phyloP scores from a whole-genome alignment of 208 protist genomes.

The Trypanosoma vivax region DNA sequence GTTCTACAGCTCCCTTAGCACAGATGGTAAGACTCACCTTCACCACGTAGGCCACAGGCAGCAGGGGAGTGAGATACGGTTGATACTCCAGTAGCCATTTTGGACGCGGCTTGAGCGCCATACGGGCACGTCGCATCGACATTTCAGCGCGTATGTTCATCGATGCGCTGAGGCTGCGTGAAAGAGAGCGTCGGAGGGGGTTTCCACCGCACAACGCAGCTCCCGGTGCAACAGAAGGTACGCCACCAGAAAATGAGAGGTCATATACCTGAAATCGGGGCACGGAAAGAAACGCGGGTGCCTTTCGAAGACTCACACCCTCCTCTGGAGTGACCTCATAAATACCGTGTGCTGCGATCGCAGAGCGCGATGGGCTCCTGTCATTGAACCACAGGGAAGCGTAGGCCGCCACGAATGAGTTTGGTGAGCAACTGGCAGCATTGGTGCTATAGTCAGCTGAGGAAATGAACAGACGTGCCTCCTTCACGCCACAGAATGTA shows the following conservation, averaged over 20 bases:
- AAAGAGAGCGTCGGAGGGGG: conserved; percentile 10
- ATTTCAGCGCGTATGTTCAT: conserved; percentile 55
- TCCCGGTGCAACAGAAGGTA: background rate
- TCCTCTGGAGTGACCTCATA: conserved; percentile 48
- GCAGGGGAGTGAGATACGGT: conserved; percentile 60
- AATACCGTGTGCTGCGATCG: conserved; percentile 19
- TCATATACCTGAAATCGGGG: conserved; percentile 70
- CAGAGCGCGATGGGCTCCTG: conserved; percentile 3
- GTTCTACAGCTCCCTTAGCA: conserved; percentile 25
- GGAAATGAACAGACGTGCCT: conserved; percentile 50
- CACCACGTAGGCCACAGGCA: conserved; percentile 67
- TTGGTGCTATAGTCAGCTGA: background rate
- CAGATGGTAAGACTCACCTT: conserved; percentile 41
- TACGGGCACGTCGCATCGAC: conserved; percentile 54
- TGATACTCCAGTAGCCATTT: conserved; percentile 63
- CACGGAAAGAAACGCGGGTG: conserved; percentile 34
- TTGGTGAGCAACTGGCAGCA: background rate
- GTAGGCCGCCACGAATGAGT: conserved; percentile 22
- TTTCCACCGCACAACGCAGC: background rate
- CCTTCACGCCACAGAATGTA: conserved; percentile 65
- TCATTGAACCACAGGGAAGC: conserved; percentile 29
- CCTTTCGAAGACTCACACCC: conserved; percentile 59
- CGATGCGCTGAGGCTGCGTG: conserved; percentile 45
- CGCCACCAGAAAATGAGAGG: conserved; percentile 20
- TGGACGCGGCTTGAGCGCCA: conserved; percentile 35